Conservation (phyloP, 106 monocot genomes). For the Posidonia australis region DNA sequence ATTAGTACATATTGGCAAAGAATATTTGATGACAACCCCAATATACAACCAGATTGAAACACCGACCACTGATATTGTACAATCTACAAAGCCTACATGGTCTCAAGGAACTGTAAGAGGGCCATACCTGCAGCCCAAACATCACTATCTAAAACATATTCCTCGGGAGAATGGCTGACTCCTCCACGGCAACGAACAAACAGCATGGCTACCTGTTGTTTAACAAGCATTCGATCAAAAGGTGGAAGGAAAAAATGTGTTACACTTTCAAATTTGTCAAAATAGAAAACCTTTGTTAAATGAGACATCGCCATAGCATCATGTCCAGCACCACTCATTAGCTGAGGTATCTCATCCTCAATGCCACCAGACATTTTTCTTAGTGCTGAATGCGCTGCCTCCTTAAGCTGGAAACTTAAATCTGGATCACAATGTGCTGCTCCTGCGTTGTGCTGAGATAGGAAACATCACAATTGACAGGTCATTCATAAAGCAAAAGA, state of each 20-base stretch:
- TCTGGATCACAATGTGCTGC: conserved; percentile 50
- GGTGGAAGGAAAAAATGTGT: background rate
- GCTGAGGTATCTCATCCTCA: conserved; percentile 37
- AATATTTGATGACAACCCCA: too few species aligned
- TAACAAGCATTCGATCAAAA: background rate
- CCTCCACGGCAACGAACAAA: conserved; percentile 90
- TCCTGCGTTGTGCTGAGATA: conserved; percentile 63
- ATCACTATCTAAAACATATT: conserved; percentile 64
- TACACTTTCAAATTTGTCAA: too few species aligned
- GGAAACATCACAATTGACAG: background rate
- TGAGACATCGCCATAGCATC: conserved; percentile 49
- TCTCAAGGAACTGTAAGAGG: conserved; percentile 48
- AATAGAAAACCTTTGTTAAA: conserved; percentile 21
- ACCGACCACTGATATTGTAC: background rate
- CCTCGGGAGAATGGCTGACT: conserved; percentile 85
- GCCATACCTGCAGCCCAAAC: conserved; percentile 82
- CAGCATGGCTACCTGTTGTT: conserved; percentile 79
- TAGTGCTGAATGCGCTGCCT: conserved; percentile 46
- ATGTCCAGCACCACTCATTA: conserved; percentile 98
- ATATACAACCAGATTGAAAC: background rate
- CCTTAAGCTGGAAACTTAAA: conserved; percentile 42
- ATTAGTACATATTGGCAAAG: too few species aligned
- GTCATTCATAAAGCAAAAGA: background rate
- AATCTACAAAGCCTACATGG: conserved; percentile 6
- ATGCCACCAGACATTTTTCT: conserved; percentile 22